Evolutionary conservation across 2,329 filamentous ascomycete genomes (phyloP).

Genomic region (Chaetomium globosum): DNA sequence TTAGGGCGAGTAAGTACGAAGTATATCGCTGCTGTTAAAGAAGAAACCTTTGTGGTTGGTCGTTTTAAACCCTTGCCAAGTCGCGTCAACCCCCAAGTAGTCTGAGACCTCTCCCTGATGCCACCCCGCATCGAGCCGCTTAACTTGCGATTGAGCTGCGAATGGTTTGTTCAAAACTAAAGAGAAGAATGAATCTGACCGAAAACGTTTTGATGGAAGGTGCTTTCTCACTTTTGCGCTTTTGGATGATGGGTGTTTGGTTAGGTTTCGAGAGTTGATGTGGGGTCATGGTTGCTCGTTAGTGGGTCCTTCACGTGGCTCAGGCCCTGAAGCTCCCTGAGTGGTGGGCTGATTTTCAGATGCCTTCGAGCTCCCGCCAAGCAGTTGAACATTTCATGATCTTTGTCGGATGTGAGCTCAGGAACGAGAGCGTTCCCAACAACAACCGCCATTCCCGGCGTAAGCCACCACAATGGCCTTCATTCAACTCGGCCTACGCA

Average conservation of each 20-base stretch:
- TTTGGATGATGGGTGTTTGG: not conserved
- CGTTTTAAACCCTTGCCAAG: no score
- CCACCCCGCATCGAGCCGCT: not conserved
- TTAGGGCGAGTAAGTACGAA: not conserved
- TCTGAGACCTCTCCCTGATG: not conserved
- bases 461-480: constrained; percentile 37
- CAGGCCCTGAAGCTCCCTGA: constrained; percentile 11
- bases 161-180: not conserved
- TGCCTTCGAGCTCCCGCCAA: not conserved
- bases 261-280: not conserved
- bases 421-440: constrained; percentile 17
- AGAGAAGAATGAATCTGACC: not conserved
- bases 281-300: not conserved
- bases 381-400: constrained; percentile 9
- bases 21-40: no score
- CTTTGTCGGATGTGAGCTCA: constrained; percentile 22
- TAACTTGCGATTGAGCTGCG: not conserved
- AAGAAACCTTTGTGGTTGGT: not conserved
- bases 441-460: constrained; percentile 25
- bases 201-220: not conserved
- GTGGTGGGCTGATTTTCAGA: constrained; percentile 32
- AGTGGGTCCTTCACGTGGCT: not conserved
- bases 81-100: no score
- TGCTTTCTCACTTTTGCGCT: not conserved
- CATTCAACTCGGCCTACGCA: constrained; percentile 39